Percentiles rank a stretch among this genome's conserved stretches.
Conservation (phyloP, 140 eudicot species). For the Erigeron philadelphicus region DNA sequence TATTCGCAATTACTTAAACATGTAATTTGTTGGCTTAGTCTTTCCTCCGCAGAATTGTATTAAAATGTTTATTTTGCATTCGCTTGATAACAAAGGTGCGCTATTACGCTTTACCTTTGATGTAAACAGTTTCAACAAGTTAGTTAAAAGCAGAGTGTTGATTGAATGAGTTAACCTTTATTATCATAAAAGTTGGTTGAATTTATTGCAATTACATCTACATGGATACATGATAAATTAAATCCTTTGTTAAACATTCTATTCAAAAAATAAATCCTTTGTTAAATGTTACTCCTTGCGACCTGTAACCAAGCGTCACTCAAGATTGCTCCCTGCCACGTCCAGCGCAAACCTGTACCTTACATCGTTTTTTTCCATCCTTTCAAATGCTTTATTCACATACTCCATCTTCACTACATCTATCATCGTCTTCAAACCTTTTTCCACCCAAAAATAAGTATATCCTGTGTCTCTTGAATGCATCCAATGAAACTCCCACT, state of each 20-base stretch:
- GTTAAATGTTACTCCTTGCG: neutral
- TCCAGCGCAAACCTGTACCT: slow-evolving; percentile 59
- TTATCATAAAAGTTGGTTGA: slow-evolving; percentile 1
- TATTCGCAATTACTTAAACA: slow-evolving; percentile 5
- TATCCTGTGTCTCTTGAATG: slow-evolving; percentile 44
- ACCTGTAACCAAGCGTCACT: slow-evolving; percentile 22
- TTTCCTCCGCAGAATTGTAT: neutral
- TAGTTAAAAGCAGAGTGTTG: neutral
- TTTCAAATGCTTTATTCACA: slow-evolving; percentile 54
- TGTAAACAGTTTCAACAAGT: neutral
- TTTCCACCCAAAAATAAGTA: slow-evolving; percentile 49
- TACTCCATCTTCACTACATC: slow-evolving; percentile 56
- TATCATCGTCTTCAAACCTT: slow-evolving; percentile 41
- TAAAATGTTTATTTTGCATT: neutral
- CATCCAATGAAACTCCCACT: slow-evolving; percentile 57
- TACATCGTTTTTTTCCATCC: slow-evolving; percentile 51
- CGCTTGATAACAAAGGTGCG: neutral
- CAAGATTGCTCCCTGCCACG: slow-evolving; percentile 51
- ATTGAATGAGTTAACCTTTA: neutral
- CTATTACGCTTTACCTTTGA: neutral
- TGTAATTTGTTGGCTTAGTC: slow-evolving; percentile 15
- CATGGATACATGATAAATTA: neutral
- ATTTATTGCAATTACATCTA: slow-evolving; percentile 19
- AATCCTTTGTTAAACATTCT: no score
- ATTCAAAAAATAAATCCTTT: no score